Evolutionary conservation across 257 asterid genomes (phyloP).

Genomic region (Jasminum sambac): DNA sequence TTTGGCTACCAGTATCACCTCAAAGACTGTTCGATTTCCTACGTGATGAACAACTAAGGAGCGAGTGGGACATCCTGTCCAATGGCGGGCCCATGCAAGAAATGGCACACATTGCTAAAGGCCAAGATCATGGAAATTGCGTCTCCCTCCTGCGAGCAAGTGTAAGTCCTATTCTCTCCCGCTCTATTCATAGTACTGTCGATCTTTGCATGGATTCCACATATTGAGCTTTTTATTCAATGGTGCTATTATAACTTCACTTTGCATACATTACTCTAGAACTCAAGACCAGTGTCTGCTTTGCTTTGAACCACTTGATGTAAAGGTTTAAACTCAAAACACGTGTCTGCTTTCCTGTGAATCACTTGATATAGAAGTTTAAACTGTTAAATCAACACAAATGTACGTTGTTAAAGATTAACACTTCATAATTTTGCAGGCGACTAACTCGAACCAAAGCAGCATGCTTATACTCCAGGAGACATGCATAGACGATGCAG

Average conservation of each 20-base stretch:
- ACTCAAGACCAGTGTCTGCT: no score
- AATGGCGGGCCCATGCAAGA: conserved; percentile 79
- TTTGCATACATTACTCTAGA: not conserved
- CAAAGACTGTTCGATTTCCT: conserved; percentile 56
- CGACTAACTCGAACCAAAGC: conserved; percentile 70
- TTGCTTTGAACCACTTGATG: no score
- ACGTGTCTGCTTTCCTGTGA: no score
- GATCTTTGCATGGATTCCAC: not conserved
- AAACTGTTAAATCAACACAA: no score
- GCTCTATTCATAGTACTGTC: no score
- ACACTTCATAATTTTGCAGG: conserved; percentile 33
- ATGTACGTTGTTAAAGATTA: no score
- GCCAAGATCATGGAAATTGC: conserved; percentile 62
- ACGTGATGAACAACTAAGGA: conserved; percentile 55
- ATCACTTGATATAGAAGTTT: no score
- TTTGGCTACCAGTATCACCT: conserved; percentile 62
- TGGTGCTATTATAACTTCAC: not conserved
- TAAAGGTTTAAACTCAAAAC: no score
- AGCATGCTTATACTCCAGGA: conserved; percentile 89
- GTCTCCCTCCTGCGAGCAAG: conserved; percentile 64
- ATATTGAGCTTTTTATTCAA: not conserved
- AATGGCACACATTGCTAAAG: conserved; percentile 66
- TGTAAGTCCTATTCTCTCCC: conserved; percentile 27
- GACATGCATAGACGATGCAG: conserved; percentile 78
- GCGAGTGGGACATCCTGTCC: conserved; percentile 67